Evolutionary conservation across 2,329 filamentous ascomycete genomes (phyloP), one percentile per base, ranked within the genome.

Genomic region (Basipetospora chlamydospora): DNA sequence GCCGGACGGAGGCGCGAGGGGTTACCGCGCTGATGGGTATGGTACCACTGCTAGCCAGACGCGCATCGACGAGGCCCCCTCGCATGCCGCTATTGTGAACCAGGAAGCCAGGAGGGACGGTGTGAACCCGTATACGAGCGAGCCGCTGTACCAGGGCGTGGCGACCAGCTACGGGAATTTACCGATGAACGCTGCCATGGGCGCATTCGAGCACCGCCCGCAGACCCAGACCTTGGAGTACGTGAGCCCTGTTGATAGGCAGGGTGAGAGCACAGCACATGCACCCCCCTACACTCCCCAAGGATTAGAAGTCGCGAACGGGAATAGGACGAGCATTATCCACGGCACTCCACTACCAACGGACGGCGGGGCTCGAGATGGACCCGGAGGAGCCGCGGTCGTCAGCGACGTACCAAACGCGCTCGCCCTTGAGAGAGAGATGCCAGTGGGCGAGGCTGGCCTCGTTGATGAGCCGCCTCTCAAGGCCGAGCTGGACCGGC

Each of bases 91-190:
- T 37, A 51, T 69, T 33, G 60, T 70, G 40, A 60, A 62, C 44
- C 55, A 64, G 39, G 59, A 67, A 41, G 70, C 66, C 3, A 55
- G 60, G 40, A 54, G 68, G 43, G 70, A 74, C 41, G 68, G 70
- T 6, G 58, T 73, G 26, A 74, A 75, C 45, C 70, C 69, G 2
- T 73, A 74, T 43, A 72, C 62, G 22, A 64, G 57, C 43, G 58
- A 67, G 44, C 59, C 63, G 26, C 28, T 37, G 26, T 10, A 37
- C 6, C 35, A 37, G 28, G 18, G 21, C 12, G 26, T 22, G 26
- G 9, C 25, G 6, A 18, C 20, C n/a, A 21, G 20, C 28, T 17
- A 25, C 28, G 17, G 15, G 8, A 10, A 31, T 25, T 9, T 28
- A 17, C n/a, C 28, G 15, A 22, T 37, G 17, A 21, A 13, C 17